These are phyloP conservation scores for Passalora sequoiae DNA, from an alignment of 2,329 filamentous ascomycete species.

Conservation along the genomic window DNA sequence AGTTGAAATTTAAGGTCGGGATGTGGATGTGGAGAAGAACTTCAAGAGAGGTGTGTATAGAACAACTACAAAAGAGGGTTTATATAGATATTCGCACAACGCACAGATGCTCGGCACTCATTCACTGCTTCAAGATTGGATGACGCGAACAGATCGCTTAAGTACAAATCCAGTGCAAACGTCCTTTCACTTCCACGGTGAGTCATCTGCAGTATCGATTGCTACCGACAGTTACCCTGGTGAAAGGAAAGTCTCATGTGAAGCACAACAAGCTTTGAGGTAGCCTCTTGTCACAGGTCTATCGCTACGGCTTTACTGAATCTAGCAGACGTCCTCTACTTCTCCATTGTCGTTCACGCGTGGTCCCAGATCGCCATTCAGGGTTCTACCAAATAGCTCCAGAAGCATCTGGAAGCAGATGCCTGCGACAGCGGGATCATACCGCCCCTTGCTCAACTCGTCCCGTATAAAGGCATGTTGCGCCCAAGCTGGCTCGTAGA, in stretches of 20 bases:
- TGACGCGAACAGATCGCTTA: not conserved
- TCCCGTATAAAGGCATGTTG: slow-evolving; percentile 94
- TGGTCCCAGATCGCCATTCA: slow-evolving; percentile 74
- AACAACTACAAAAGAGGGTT: too few species aligned
- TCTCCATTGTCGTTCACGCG: slow-evolving; percentile 49
- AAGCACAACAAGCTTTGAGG: not conserved
- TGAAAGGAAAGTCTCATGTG: not conserved
- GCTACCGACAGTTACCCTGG: not conserved
- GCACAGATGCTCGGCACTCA: too few species aligned
- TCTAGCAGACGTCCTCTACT: slow-evolving; percentile 37
- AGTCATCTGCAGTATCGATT: not conserved
- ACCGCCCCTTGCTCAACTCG: slow-evolving; percentile 83
- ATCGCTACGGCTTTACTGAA: not conserved
- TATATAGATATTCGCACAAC: too few species aligned
- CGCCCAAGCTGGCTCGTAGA: slow-evolving; percentile 87
- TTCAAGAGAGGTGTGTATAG: not conserved
- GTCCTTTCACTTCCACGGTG: too few species aligned
- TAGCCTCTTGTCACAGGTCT: not conserved
- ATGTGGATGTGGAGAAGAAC: slow-evolving; percentile 3
- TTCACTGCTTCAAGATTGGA: not conserved
- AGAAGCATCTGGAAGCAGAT: slow-evolving; percentile 87
- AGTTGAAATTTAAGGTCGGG: not conserved
- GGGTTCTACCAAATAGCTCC: slow-evolving; percentile 72
- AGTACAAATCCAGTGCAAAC: too few species aligned
- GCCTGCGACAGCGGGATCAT: slow-evolving; percentile 80